Conservation (phyloP, 768 basidiomycete genomes). For the Suillus subaureus region DNA sequence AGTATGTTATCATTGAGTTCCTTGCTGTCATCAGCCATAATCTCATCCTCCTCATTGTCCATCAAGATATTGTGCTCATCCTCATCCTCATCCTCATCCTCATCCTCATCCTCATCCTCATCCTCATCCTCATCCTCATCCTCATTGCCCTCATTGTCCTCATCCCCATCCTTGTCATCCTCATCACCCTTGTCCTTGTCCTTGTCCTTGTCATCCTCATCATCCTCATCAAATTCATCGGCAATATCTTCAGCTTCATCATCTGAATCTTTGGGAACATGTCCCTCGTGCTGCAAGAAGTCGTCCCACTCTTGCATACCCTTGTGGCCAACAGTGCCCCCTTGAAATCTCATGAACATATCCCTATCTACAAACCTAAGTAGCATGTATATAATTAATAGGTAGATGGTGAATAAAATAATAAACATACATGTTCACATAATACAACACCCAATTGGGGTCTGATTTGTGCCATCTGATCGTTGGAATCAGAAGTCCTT, state of each 20-base stretch:
- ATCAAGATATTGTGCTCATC: too few species aligned
- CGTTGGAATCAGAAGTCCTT: conserved; percentile 10
- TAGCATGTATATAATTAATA: not conserved
- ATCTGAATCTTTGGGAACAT: not conserved
- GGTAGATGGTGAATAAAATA: not conserved
- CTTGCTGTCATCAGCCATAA: too few species aligned
- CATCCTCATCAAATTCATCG: too few species aligned
- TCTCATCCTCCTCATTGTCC: too few species aligned
- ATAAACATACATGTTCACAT: conserved; percentile 35
- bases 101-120: too few species aligned
- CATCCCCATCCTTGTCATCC: too few species aligned
- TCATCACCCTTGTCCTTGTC: too few species aligned
- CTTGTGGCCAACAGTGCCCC: conserved; percentile 34
- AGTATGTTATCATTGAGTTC: too few species aligned
- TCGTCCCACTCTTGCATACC: conserved; percentile 15
- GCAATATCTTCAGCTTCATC: not conserved
- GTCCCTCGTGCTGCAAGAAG: not conserved
- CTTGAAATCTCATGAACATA: conserved; percentile 30
- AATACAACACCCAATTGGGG: conserved; percentile 32
- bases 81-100: too few species aligned
- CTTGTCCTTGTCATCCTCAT: too few species aligned
- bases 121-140: too few species aligned
- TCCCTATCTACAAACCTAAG: conserved; percentile 41
- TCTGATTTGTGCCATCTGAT: conserved; percentile 13
- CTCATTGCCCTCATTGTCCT: too few species aligned